Evolutionary conservation across 768 basidiomycete species (phyloP).

Genomic region (Tricholoma bakamatsutake): DNA sequence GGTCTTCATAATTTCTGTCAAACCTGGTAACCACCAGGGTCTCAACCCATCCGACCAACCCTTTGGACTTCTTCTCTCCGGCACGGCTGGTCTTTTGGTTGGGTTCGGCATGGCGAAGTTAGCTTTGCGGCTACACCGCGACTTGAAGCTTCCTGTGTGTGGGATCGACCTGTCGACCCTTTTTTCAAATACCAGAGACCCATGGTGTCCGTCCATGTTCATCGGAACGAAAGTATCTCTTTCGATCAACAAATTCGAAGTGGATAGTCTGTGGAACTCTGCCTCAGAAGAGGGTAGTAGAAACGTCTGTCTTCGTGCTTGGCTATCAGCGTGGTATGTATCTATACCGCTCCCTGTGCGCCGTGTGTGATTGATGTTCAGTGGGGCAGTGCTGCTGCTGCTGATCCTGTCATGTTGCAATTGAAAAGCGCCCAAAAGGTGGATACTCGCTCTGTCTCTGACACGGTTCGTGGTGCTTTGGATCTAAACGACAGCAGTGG

Average conservation of each 20-base stretch:
- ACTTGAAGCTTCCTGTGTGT: conserved; percentile 20
- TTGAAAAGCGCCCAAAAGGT: conserved; percentile 10
- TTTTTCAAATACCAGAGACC: conserved; percentile 14
- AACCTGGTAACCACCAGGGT: not conserved
- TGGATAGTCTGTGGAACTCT: conserved; percentile 27
- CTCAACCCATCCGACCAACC: conserved; percentile 7
- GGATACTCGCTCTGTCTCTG: conserved; percentile 15
- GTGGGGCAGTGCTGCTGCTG: conserved; percentile 8
- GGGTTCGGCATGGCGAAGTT: conserved; percentile 32
- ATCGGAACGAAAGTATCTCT: conserved; percentile 14
- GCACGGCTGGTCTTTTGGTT: conserved; percentile 16
- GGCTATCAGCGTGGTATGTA: conserved; percentile 31
- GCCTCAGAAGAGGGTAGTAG: conserved; percentile 11
- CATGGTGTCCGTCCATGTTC: conserved; percentile 22
- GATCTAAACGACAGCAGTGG: not conserved
- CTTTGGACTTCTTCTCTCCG: conserved; percentile 15
- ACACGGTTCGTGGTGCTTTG: not conserved
- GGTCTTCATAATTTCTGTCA: conserved; percentile 5
- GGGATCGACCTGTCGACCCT: conserved; percentile 35
- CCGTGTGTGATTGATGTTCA: not conserved
- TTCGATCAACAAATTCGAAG: conserved; percentile 7
- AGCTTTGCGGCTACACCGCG: conserved; percentile 25
- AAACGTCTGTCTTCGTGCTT: conserved; percentile 31
- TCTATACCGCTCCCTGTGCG: not conserved
- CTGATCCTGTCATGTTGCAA: conserved; percentile 1